Evolutionary conservation across 2,329 filamentous ascomycete genomes (phyloP).

Genomic region (Byssochlamys sp.): DNA sequence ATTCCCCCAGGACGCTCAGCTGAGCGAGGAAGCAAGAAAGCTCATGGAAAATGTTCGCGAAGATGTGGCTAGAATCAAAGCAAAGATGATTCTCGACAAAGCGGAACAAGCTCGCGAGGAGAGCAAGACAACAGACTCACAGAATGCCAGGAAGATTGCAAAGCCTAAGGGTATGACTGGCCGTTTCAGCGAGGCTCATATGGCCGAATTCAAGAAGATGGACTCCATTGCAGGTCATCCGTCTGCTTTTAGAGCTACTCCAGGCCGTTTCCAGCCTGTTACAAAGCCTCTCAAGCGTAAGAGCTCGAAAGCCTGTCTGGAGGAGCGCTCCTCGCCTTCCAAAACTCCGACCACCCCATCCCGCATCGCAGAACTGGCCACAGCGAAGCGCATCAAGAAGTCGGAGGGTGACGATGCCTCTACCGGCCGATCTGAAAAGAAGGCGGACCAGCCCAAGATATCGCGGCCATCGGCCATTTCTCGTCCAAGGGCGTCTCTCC

Average conservation of each 20-base stretch:
- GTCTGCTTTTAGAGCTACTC: slow-evolving; percentile 55
- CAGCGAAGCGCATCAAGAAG: slow-evolving; percentile 62
- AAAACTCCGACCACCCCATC: slow-evolving; percentile 21
- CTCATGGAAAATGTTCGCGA: slow-evolving; percentile 60
- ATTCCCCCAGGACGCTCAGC: slow-evolving; percentile 35
- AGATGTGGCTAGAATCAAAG: slow-evolving; percentile 62
- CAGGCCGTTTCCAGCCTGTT: slow-evolving; percentile 33
- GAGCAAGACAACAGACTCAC: slow-evolving; percentile 32
- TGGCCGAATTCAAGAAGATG: slow-evolving; percentile 92
- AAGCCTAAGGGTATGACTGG: slow-evolving; percentile 66
- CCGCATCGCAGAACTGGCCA: slow-evolving; percentile 18
- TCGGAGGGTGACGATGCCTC: slow-evolving; percentile 60
- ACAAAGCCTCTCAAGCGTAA: slow-evolving; percentile 41
- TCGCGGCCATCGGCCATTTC: slow-evolving; percentile 5
- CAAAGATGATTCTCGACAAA: slow-evolving; percentile 54
- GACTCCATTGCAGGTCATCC: slow-evolving; percentile 84
- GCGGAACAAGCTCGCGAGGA: slow-evolving; percentile 46
- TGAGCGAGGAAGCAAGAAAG: slow-evolving; percentile 44
- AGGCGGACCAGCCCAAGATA: slow-evolving; percentile 4
- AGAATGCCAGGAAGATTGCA: slow-evolving; percentile 60
- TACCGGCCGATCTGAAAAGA: slow-evolving; percentile 40
- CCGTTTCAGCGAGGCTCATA: slow-evolving; percentile 76
- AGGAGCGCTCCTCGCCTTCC: slow-evolving; percentile 42
- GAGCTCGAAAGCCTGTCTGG: slow-evolving; percentile 55
- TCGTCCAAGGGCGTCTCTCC: slow-evolving; percentile 37